These are phyloP conservation scores for Lanmaoa rubissima DNA, from an alignment of 768 basidiomycete genomes.

Conservation along the genomic window DNA sequence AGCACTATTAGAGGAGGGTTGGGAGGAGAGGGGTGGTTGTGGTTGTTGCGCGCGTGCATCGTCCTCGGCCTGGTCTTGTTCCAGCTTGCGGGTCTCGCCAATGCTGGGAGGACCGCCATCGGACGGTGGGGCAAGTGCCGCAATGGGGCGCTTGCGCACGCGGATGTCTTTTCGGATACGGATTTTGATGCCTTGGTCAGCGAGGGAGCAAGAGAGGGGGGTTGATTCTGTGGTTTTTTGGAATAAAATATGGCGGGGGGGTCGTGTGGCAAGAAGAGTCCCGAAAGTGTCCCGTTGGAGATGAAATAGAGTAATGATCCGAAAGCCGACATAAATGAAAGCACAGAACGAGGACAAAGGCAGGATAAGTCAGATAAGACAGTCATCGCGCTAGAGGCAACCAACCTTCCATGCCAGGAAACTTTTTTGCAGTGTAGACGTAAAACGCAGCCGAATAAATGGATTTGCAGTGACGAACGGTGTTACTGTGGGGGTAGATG, in stretches of 20 bases:
- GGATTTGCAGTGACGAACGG: constrained; percentile 87
- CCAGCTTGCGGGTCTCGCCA: constrained; percentile 21
- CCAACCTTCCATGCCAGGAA: constrained; percentile 93
- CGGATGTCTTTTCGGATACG: constrained; percentile 91
- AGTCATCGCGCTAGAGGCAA: neutral
- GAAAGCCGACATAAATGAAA: constrained; percentile 14
- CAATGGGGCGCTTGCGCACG: constrained; percentile 66
- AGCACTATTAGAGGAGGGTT: constrained; percentile 3
- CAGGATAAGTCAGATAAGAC: constrained; percentile 23
- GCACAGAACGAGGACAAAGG: constrained; percentile 12
- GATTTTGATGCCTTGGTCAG: constrained; percentile 96
- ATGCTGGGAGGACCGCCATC: constrained; percentile 13
- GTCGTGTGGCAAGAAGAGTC: constrained; percentile 3
- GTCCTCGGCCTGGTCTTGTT: constrained; percentile 32
- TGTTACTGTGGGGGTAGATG: constrained; percentile 48
- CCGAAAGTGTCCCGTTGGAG: constrained; percentile 1
- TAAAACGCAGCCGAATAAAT: constrained; percentile 89
- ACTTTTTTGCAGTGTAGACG: constrained; percentile 95
- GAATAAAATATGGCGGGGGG: neutral
- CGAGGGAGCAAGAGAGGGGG: constrained; percentile 81
- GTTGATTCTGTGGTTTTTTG: constrained; percentile 64
- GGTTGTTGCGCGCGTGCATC: constrained; percentile 13
- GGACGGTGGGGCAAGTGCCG: constrained; percentile 27
- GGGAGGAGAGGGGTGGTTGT: constrained; percentile 6
- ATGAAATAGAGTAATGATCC: constrained; percentile 19